Evolutionary conservation across 768 basidiomycete genomes (phyloP).

Genomic region (Ramaria sp.): DNA sequence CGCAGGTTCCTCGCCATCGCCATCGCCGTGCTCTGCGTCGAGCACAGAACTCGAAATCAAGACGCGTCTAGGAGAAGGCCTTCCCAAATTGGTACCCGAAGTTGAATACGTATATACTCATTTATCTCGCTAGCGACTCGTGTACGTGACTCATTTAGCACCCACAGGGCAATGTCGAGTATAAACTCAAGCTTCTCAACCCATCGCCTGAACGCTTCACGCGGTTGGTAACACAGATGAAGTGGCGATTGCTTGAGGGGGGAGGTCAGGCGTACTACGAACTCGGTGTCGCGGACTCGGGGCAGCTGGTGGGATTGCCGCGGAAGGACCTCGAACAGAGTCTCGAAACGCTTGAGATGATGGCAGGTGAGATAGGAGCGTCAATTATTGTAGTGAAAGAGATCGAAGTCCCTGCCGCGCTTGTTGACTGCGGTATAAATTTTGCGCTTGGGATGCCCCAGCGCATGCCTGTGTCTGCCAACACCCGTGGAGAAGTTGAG

Average conservation of each 20-base stretch:
- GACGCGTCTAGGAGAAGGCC: slow-evolving; percentile 19
- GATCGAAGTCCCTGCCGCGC: slow-evolving; percentile 53
- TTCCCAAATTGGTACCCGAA: slow-evolving; percentile 68
- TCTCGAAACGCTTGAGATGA: slow-evolving; percentile 79
- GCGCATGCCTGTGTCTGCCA: not conserved
- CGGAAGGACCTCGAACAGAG: slow-evolving; percentile 67
- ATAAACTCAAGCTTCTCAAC: slow-evolving; percentile 82
- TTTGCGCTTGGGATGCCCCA: not conserved
- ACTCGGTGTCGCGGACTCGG: slow-evolving; percentile 77
- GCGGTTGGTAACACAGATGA: slow-evolving; percentile 87
- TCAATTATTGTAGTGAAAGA: slow-evolving; percentile 87
- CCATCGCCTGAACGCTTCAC: slow-evolving; percentile 69
- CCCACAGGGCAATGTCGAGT: slow-evolving; percentile 76
- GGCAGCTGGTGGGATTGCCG: slow-evolving; percentile 72
- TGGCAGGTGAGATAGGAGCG: slow-evolving; percentile 91
- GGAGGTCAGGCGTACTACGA: slow-evolving; percentile 80
- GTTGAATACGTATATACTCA: slow-evolving; percentile 41
- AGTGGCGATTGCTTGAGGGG: slow-evolving; percentile 86
- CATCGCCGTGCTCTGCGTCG: slow-evolving; percentile 19
- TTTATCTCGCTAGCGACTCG: not conserved
- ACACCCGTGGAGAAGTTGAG: not conserved
- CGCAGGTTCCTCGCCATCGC: slow-evolving; percentile 33
- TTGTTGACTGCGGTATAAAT: not conserved
- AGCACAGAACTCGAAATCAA: slow-evolving; percentile 19
- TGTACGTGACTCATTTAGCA: not conserved